These are phyloP conservation scores for Monilinia vaccinii-corymbosi DNA, from an alignment of 2,329 filamentous ascomycete genomes.

Conservation along the genomic window DNA sequence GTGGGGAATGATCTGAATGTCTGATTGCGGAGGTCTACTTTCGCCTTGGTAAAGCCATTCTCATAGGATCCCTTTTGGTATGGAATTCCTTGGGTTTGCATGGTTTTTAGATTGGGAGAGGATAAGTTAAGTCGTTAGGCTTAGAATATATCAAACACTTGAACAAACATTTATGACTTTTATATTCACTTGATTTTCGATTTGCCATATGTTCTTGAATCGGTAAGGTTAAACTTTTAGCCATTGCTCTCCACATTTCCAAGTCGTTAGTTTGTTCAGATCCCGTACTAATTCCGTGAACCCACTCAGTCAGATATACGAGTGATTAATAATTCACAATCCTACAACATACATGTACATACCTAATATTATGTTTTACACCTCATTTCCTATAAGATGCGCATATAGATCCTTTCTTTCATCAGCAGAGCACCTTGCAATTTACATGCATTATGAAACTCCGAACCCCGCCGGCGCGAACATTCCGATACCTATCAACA, in stretches of 20 bases:
- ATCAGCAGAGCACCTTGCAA: not conserved
- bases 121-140: not conserved
- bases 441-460: conserved; percentile 5
- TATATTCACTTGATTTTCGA: not conserved
- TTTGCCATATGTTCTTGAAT: too few relatives aligned
- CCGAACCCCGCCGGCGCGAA: not conserved
- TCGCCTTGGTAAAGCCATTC: not conserved
- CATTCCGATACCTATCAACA: not conserved
- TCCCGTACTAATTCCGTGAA: not conserved
- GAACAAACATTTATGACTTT: not conserved
- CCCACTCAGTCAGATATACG: too few relatives aligned
- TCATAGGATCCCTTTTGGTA: not conserved
- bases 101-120: not conserved
- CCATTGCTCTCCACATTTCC: too few relatives aligned
- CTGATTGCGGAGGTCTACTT: conserved; percentile 8
- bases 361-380: not conserved
- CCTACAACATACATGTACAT: not conserved
- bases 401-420: not conserved
- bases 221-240: too few relatives aligned
- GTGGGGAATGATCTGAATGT: conserved; percentile 38
- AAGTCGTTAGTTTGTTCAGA: not conserved
- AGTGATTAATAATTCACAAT: too few relatives aligned
- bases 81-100: not conserved
- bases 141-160: not conserved
- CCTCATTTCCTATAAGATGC: not conserved